These are phyloP conservation scores for Rhizodiscina lignyota DNA, from an alignment of 495 filamentous ascomycete genomes.

Conservation along the genomic window DNA sequence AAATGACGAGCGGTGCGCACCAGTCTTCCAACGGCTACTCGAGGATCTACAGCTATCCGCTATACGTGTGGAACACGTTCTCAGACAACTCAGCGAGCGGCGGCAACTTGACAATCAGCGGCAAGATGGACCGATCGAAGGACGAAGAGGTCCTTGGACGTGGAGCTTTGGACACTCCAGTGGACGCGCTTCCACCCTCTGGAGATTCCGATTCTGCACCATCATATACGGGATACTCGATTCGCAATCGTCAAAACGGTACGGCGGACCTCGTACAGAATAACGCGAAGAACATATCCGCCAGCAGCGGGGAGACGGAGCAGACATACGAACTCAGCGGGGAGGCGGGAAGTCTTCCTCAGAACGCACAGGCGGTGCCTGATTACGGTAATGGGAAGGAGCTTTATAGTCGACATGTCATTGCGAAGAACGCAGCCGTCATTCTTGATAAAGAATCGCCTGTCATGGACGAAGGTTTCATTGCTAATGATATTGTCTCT, in stretches of 20 bases:
- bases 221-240: no score
- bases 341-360: no score
- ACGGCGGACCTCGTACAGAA: not conserved
- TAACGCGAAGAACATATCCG: not conserved
- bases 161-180: conserved; percentile 34
- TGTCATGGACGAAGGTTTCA: no score
- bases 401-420: no score
- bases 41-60: conserved; percentile 43
- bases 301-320: not conserved
- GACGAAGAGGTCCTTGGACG: conserved; percentile 32
- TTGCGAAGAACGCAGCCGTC: no score
- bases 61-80: conserved; percentile 42
- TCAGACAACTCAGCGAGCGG: conserved; percentile 16
- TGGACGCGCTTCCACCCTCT: no score
- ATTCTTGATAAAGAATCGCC: no score
- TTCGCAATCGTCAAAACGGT: conserved; percentile 1
- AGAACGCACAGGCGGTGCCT: no score
- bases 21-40: conserved; percentile 26
- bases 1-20: conserved; percentile 43
- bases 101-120: conserved; percentile 43
- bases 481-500: no score
- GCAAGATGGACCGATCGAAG: conserved; percentile 41
- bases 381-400: no score
- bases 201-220: no score
- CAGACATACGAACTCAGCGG: no score